These are phyloP conservation scores for Bromus sterilis DNA, from an alignment of 176 grass and related monocot species.

Conservation along the genomic window DNA sequence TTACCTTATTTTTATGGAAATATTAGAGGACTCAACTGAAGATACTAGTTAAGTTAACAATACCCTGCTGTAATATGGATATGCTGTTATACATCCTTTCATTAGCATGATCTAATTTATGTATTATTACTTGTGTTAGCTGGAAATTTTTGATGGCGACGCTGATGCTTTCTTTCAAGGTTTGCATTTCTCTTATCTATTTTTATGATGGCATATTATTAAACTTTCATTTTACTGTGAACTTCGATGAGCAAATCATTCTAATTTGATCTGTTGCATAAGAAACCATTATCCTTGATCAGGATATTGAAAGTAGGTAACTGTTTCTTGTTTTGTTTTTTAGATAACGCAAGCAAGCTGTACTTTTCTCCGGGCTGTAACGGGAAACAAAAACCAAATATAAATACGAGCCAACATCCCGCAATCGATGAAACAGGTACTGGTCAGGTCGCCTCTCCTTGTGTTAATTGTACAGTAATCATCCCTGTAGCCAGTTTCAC, in stretches of 20 bases:
- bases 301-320: neutral
- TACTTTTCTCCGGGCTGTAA: neutral
- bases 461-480: neutral
- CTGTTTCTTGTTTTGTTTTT: neutral
- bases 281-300: neutral
- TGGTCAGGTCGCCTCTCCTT: neutral
- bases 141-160: constrained; percentile 67
- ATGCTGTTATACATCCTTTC: neutral
- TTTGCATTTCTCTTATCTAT: constrained; percentile 30
- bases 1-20: neutral
- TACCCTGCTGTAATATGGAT: neutral
- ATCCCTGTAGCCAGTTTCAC: neutral
- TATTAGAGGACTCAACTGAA: neutral
- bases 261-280: constrained; percentile 8
- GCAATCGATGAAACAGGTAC: neutral
- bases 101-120: neutral
- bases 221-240: neutral
- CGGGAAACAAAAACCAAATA: neutral
- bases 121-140: constrained; percentile 33
- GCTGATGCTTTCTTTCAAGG: constrained; percentile 48
- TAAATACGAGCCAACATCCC: neutral
- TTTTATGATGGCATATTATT: neutral
- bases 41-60: neutral
- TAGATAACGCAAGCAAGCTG: neutral
- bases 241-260: neutral